Base-by-base conservation (phyloP, 2,329 filamentous ascomycete species). In the Penicillium paneum region DNA sequence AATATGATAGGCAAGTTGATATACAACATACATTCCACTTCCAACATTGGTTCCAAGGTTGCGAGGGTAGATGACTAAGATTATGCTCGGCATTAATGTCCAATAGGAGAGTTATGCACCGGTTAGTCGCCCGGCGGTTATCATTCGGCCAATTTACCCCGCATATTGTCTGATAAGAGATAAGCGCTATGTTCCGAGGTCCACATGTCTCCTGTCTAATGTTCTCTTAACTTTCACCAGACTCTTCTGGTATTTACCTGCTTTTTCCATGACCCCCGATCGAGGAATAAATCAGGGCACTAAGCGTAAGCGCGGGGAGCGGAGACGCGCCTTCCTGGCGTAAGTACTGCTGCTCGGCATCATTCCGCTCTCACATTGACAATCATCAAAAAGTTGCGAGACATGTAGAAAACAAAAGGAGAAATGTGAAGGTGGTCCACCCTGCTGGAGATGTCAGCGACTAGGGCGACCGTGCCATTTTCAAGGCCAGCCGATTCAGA, bases 341-440 rank as follows among this genome's bases (percentile, higher is more conserved):
- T 59, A 45, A 53, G 58, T 52, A 24, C 21, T 19, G 8, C 8
- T 15, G 8, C 31, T 8, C 12, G 3, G 10, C 7, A 3, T 44
- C 11, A n/a, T 13, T 8, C 15, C 8, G 40, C 3, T 26, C 3
- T 17, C 34, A 8, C 8, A 24, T 38, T 55, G 19, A 49, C 13
- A 15, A 43, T n/a, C 13, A 21, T 17, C 24, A 45, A 21, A 44
- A 10, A 82, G 80, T 52, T 82, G 80, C 61, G 79, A 81, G 63
- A 77, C 75, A 41, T 82, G 79, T 63, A 78, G 79, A 46, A 75
- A 78, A 54, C 74, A 79, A 46, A 82, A 82, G 60, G 80, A 82
- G 63, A 81, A 81, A 65, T 82, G 80, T 60, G 79, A 82, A 58
- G 80, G 79, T 36, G 80, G 79, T 34, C 71, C 78, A 10, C 80